Evolutionary conservation across 768 basidiomycete species (phyloP).

Genomic region (Mycena metata): DNA sequence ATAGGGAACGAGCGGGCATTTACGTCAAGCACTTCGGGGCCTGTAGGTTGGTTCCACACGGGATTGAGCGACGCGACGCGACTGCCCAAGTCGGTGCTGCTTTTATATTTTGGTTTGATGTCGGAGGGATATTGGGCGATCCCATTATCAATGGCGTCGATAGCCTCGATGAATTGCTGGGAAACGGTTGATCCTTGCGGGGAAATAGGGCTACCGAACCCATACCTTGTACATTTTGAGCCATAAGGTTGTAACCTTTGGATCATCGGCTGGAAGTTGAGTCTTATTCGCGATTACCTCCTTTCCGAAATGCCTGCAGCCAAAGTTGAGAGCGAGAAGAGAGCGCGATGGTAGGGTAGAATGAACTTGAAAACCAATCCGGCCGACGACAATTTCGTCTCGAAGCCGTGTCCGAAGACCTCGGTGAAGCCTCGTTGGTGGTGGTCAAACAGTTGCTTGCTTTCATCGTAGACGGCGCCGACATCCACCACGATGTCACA

Average conservation of each 20-base stretch:
- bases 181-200: conserved; percentile 14
- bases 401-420: conserved; percentile 89
- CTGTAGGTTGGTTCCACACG: conserved; percentile 88
- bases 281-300: conserved; percentile 81
- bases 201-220: neutral
- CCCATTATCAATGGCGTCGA: conserved; percentile 97
- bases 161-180: conserved; percentile 93
- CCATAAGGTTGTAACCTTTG: conserved; percentile 83
- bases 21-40: conserved; percentile 80
- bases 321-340: neutral
- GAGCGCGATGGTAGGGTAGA: neutral
- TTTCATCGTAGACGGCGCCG: conserved; percentile 90
- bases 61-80: conserved; percentile 91
- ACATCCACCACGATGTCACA: conserved; percentile 98
- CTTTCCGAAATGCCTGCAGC: conserved; percentile 85
- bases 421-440: conserved; percentile 95
- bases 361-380: conserved; percentile 95
- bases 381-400: conserved; percentile 92
- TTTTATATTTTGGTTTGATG: conserved; percentile 78
- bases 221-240: conserved; percentile 88
- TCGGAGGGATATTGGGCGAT: conserved; percentile 83
- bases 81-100: conserved; percentile 85
- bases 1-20: conserved; percentile 43
- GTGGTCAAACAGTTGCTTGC: conserved; percentile 89
- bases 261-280: conserved; percentile 64